Evolutionary conservation across 495 filamentous ascomycete species (phyloP).

Genomic region (Neurospora terricola): DNA sequence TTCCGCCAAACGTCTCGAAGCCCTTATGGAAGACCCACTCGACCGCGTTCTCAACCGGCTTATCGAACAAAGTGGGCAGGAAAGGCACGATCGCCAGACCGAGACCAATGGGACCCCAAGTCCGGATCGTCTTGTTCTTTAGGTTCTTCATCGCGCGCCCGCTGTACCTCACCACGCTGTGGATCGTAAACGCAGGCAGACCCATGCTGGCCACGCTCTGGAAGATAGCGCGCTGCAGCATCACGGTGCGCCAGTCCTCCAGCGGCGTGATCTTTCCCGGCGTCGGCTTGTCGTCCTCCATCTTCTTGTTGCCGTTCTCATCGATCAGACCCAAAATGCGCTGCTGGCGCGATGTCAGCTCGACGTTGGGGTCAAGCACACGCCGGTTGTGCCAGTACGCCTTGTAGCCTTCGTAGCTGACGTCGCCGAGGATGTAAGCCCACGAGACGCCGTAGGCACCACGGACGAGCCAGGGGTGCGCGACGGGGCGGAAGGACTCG

Average conservation of each 20-base stretch:
- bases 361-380: conserved; percentile 38
- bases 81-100: conserved; percentile 82
- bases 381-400: conserved; percentile 75
- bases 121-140: conserved; percentile 64
- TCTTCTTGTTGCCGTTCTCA: conserved; percentile 6
- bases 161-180: conserved; percentile 80
- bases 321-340: conserved; percentile 24
- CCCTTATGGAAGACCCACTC: conserved; percentile 83
- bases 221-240: conserved; percentile 84
- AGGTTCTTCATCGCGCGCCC: conserved; percentile 68
- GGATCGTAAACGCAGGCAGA: conserved; percentile 89
- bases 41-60: conserved; percentile 82
- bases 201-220: conserved; percentile 90
- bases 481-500: conserved; percentile 90
- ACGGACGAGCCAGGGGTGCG: conserved; percentile 71
- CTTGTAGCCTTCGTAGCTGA: conserved; percentile 91
- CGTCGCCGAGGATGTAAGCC: conserved; percentile 85
- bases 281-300: conserved; percentile 1
- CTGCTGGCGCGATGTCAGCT: conserved; percentile 30
- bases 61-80: conserved; percentile 81
- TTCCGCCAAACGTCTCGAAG: conserved; percentile 60
- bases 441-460: conserved; percentile 86
- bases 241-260: conserved; percentile 84
- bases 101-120: conserved; percentile 85
- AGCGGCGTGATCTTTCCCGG: conserved; percentile 57